phyloP scores from a whole-genome alignment of 2,329 filamentous ascomycete genomes.

The Xylariomycetidae sp. region DNA sequence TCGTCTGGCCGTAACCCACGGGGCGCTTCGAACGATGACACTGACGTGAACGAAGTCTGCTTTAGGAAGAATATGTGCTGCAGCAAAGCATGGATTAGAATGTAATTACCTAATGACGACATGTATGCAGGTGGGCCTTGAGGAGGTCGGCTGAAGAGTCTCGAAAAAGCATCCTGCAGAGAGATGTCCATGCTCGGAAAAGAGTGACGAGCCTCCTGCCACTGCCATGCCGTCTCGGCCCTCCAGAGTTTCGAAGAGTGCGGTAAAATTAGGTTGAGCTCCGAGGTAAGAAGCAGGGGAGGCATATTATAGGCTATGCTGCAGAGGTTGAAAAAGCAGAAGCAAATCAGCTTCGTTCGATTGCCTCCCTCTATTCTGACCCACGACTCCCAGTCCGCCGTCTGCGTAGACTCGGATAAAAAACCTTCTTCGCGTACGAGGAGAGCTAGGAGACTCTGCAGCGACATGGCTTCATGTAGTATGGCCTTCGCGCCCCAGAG shows the following conservation, averaged over 20 bases:
- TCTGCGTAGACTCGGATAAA: conserved; percentile 42
- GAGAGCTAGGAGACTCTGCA: conserved; percentile 55
- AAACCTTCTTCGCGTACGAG: conserved; percentile 56
- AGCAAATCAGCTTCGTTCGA: conserved; percentile 56
- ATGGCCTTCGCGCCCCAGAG: conserved; percentile 59
- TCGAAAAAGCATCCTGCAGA: conserved; percentile 52
- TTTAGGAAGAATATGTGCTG: conserved; percentile 69
- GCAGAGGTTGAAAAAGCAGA: conserved; percentile 59
- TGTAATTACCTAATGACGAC: conserved; percentile 63
- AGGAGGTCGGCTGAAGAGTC: conserved; percentile 47
- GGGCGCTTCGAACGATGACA: conserved; percentile 45
- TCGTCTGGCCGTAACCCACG: conserved; percentile 49
- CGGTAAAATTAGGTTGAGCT: conserved; percentile 52
- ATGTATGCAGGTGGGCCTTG: conserved; percentile 45
- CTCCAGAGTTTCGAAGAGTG: conserved; percentile 53
- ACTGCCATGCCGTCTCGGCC: conserved; percentile 54
- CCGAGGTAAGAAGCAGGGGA: conserved; percentile 53
- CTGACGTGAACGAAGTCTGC: conserved; percentile 51
- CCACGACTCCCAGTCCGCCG: conserved; percentile 56
- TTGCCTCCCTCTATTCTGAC: conserved; percentile 52
- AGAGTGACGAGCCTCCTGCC: conserved; percentile 52
- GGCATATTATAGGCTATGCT: conserved; percentile 59
- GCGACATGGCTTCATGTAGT: conserved; percentile 52
- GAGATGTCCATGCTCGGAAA: conserved; percentile 47
- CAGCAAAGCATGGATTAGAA: conserved; percentile 66